These are phyloP conservation scores for Microthyrium microscopicum DNA, from an alignment of 2,329 filamentous ascomycete genomes.

Conservation along the genomic window DNA sequence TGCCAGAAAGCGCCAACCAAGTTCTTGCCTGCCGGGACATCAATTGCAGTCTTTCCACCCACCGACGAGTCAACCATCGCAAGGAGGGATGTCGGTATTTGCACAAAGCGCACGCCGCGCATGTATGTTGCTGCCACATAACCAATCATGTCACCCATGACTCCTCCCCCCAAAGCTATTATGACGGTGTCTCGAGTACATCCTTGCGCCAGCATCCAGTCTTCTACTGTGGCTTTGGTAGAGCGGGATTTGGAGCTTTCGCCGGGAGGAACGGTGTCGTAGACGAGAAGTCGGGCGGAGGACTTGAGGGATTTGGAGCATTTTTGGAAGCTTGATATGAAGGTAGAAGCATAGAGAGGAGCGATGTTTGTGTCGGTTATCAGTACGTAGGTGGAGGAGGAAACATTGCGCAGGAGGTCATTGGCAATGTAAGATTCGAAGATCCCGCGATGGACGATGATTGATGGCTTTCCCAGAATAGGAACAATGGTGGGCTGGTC, in stretches of 20 bases:
- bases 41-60: slow-evolving; percentile 95
- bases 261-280: slow-evolving; percentile 75
- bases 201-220: slow-evolving; percentile 86
- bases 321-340: slow-evolving; percentile 48
- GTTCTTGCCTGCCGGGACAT: slow-evolving; percentile 92
- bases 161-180: slow-evolving; percentile 84
- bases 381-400: slow-evolving; percentile 84
- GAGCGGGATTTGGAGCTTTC: slow-evolving; percentile 86
- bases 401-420: slow-evolving; percentile 61
- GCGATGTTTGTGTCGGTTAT: slow-evolving; percentile 91
- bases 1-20: slow-evolving; percentile 95
- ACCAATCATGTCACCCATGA: slow-evolving; percentile 95
- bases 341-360: slow-evolving; percentile 62
- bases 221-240: slow-evolving; percentile 90
- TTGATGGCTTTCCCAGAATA: slow-evolving; percentile 78
- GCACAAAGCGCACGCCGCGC: slow-evolving; percentile 89
- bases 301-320: slow-evolving; percentile 26
- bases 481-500: slow-evolving; percentile 6
- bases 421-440: slow-evolving; percentile 68
- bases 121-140: slow-evolving; percentile 98
- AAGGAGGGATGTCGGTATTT: slow-evolving; percentile 86
- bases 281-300: slow-evolving; percentile 58
- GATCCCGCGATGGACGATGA: slow-evolving; percentile 80
- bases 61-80: slow-evolving; percentile 99
- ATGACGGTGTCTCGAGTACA: slow-evolving; percentile 92